These are phyloP conservation scores for Tetracentron sinense DNA, from an alignment of 164 flowering plant genomes.

Conservation along the genomic window DNA sequence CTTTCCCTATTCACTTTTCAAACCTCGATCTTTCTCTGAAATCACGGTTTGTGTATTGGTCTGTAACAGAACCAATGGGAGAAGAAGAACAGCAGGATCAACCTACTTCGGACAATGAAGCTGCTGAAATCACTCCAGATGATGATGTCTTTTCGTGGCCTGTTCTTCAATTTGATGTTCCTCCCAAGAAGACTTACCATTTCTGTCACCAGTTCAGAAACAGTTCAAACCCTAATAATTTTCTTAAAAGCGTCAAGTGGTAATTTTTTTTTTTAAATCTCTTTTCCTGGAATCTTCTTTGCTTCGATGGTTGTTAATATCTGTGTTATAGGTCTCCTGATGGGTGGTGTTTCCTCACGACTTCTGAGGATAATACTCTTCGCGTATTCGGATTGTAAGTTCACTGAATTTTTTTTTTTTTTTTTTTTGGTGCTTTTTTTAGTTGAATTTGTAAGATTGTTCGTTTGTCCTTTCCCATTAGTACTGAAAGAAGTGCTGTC, in stretches of 20 bases:
- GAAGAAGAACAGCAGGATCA: slow-evolving; percentile 26
- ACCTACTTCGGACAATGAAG: slow-evolving; percentile 8
- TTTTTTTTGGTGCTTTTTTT: not conserved
- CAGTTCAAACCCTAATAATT: slow-evolving; percentile 67
- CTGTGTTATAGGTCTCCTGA: slow-evolving; percentile 77
- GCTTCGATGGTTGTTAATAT: not conserved
- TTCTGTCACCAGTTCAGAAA: slow-evolving; percentile 69
- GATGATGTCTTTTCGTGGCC: slow-evolving; percentile 44
- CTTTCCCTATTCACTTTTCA: too few species aligned
- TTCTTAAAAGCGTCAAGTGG: slow-evolving; percentile 90
- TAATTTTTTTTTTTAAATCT: slow-evolving; percentile 8
- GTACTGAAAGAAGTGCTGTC: too few species aligned
- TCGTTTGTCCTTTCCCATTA: too few species aligned
- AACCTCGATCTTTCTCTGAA: not conserved
- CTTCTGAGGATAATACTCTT: slow-evolving; percentile 77
- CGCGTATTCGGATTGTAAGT: slow-evolving; percentile 62
- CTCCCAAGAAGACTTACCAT: slow-evolving; percentile 61
- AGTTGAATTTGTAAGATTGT: too few species aligned
- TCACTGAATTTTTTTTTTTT: not conserved
- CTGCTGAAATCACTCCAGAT: slow-evolving; percentile 7
- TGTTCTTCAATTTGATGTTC: slow-evolving; percentile 46
- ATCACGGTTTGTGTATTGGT: not conserved
- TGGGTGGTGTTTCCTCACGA: slow-evolving; percentile 78
- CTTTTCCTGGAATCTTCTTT: not conserved
- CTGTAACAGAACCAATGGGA: slow-evolving; percentile 23